Conservation (phyloP, 257 asterid species). For the Eucommia ulmoides region DNA sequence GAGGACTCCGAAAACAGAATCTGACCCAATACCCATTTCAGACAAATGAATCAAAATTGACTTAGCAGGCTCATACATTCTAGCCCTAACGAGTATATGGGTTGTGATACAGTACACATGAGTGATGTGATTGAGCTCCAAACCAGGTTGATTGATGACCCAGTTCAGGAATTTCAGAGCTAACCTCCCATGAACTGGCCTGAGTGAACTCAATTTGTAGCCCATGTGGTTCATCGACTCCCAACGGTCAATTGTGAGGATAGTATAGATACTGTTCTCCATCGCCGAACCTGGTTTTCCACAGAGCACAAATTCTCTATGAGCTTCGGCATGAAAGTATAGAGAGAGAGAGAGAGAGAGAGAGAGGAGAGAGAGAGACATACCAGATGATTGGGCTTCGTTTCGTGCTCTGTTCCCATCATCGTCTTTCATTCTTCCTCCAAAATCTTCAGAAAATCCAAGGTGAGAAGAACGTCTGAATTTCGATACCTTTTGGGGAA, state of each 20-base stretch:
- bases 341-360: slow-evolving; percentile 5
- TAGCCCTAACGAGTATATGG: slow-evolving; percentile 77
- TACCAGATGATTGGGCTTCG: slow-evolving; percentile 24
- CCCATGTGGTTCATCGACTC: slow-evolving; percentile 77
- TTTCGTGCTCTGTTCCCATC: slow-evolving; percentile 13
- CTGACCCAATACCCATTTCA: slow-evolving; percentile 35
- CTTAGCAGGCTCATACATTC: slow-evolving; percentile 64
- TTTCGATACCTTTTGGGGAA: slow-evolving; percentile 5
- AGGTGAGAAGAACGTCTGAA: slow-evolving; percentile 19
- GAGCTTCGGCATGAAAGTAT: not conserved
- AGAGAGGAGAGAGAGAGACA: slow-evolving; percentile 3
- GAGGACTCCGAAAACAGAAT: slow-evolving; percentile 41
- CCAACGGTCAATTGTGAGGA: slow-evolving; percentile 84
- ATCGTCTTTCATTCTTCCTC: slow-evolving; percentile 7
- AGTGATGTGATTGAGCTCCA: slow-evolving; percentile 47
- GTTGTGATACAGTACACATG: slow-evolving; percentile 63
- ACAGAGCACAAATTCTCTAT: slow-evolving; percentile 5
- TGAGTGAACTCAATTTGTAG: slow-evolving; percentile 45
- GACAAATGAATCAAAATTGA: slow-evolving; percentile 34
- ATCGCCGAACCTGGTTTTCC: slow-evolving; percentile 37
- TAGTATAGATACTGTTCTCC: slow-evolving; percentile 44
- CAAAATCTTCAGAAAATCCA: slow-evolving; percentile 11
- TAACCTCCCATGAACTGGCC: slow-evolving; percentile 78
- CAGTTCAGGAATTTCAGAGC: slow-evolving; percentile 81
- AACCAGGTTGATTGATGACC: slow-evolving; percentile 70